A percentile compares a stretch with the other conserved stretches of the same genome.
Evolutionary conservation across 108 stramenopile genomes (phyloP).

Genomic region (Cyclotella choctawhatcheeana): DNA sequence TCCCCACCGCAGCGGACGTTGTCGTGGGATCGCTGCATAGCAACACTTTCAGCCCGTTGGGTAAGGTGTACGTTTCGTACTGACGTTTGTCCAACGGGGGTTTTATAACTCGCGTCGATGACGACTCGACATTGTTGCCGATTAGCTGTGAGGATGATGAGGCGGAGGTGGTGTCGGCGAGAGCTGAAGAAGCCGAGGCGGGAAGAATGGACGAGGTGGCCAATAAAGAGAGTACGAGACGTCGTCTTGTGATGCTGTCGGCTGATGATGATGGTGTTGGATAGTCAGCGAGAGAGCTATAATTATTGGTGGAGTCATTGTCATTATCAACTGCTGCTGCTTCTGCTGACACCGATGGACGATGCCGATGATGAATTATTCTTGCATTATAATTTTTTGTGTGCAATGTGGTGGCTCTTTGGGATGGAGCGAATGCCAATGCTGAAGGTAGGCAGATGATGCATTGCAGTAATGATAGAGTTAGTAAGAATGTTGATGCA

Average conservation of each 20-base stretch:
- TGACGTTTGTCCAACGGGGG: constrained; percentile 76
- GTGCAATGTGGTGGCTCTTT: too few species aligned
- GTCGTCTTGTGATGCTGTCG: constrained; percentile 15
- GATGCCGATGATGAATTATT: too few species aligned
- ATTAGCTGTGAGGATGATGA: constrained; percentile 8
- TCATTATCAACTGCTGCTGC: too few species aligned
- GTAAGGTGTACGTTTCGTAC: constrained; percentile 60
- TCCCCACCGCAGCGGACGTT: constrained; percentile 82
- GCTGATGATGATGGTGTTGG: too few species aligned
- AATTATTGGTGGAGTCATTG: neutral
- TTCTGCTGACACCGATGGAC: too few species aligned
- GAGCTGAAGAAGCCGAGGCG: neutral
- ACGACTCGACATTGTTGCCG: neutral
- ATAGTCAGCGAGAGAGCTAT: neutral
- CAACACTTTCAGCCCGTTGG: constrained; percentile 74
- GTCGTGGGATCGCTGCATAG: constrained; percentile 86
- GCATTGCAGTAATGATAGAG: too few species aligned
- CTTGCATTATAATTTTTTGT: too few species aligned
- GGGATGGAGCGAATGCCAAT: neutral
- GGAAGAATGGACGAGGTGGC: neutral
- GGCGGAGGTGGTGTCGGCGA: neutral
- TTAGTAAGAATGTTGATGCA: too few species aligned
- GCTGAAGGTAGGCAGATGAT: too few species aligned
- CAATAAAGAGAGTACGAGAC: constrained; percentile 2
- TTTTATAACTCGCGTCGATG: constrained; percentile 51